Evolutionary conservation across 139 green algal genomes (phyloP), one percentile per base, ranked within the genome.

Genomic region (Chlamydomonas eustigma): DNA sequence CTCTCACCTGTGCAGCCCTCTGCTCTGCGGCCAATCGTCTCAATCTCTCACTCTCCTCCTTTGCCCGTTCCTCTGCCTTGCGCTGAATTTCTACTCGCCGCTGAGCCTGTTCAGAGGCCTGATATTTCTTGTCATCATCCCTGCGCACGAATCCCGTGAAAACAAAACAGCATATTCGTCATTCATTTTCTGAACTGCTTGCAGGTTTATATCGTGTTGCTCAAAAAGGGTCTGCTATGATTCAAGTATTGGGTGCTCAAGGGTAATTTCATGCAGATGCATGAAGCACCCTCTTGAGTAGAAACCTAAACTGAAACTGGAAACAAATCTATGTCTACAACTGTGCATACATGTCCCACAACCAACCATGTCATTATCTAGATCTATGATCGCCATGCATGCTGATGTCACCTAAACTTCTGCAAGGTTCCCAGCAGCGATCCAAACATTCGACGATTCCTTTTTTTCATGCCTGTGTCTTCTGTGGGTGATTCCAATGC

Each of bases 401-500:
- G 38, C 34, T 24, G n/a, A 64, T 30, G 1, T 37, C 67, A 2
- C 75, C 66, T 76, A 83, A 87, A 90, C 67, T 82, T 81, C 69
- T 90, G 81, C 73, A 93, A 80, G 22, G 87, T 92, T 50, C 88
- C 85, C 39, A 91, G 68, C 30, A 93, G 77, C 24, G 79, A 78
- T 2, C 85, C 88, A 84, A 92, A 90, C 82, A 93, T 85, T 35
- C 87, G 80, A 36, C 80, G 73, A 51, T 87, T 88, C 24, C 87
- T 79, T 79, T 88, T 85, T 37, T 71, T 70, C n/a, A 37, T 39
- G 4, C 73, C 76, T n/a, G 34, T 35, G 38, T 79, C 78, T 34
- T 77, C 78, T n/a, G n/a, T n/a, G n/a, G n/a, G n/a, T n/a, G n/a
- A n/a, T n/a, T n/a, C n/a, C n/a, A n/a, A n/a, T n/a, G n/a, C n/a